These are phyloP conservation scores for Suillus bovinus DNA, from an alignment of 768 basidiomycete species.

Conservation along the genomic window DNA sequence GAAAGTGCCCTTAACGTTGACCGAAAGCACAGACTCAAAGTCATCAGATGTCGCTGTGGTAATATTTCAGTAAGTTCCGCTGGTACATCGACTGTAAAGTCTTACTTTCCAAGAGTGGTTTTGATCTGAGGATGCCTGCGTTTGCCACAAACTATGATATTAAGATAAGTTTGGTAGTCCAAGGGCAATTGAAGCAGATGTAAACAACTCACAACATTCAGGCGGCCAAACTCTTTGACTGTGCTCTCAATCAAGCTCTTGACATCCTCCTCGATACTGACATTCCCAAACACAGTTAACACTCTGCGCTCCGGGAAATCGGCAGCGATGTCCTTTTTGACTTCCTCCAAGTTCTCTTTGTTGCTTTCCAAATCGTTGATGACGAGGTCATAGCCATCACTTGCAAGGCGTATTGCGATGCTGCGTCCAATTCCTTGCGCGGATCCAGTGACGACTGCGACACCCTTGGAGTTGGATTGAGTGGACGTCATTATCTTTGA, in stretches of 20 bases:
- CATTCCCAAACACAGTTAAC: conserved; percentile 22
- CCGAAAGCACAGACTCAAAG: conserved; percentile 33
- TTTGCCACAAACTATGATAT: conserved; percentile 22
- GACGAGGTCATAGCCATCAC: conserved; percentile 36
- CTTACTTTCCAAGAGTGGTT: conserved; percentile 16
- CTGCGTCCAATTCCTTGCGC: conserved; percentile 34
- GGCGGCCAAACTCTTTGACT: conserved; percentile 26
- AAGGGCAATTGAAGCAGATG: neutral
- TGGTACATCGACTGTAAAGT: conserved; percentile 7
- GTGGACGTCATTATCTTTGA: neutral
- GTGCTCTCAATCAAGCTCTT: conserved; percentile 29
- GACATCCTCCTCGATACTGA: conserved; percentile 32
- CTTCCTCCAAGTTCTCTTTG: conserved; percentile 16
- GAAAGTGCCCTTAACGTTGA: conserved; percentile 43
- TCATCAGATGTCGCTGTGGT: conserved; percentile 33
- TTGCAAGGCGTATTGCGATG: conserved; percentile 37
- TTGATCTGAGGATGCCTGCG: conserved; percentile 19
- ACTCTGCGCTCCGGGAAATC: conserved; percentile 14
- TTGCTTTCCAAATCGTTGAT: conserved; percentile 35
- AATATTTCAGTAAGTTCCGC: neutral
- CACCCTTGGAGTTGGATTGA: conserved; percentile 21
- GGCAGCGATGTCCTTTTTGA: conserved; percentile 17
- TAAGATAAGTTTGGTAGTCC: neutral
- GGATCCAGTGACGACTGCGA: conserved; percentile 33
- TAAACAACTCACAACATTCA: conserved; percentile 35